These are phyloP conservation scores for Trametes cingulata DNA, from an alignment of 768 basidiomycete species.

Conservation along the genomic window DNA sequence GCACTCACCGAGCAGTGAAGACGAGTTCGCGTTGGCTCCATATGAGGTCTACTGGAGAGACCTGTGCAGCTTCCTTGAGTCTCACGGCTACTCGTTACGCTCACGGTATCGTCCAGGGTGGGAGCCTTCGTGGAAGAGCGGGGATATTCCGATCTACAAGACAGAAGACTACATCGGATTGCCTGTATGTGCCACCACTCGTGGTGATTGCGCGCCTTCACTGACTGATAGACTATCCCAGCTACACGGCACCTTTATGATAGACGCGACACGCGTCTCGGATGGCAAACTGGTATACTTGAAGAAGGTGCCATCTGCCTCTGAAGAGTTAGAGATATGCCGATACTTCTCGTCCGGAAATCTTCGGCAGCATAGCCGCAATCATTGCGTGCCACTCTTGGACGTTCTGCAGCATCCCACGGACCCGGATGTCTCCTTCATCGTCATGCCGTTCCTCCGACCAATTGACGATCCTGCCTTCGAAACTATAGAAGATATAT, in stretches of 20 bases:
- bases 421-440: constrained; percentile 13
- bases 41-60: constrained; percentile 9
- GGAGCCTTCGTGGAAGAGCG: neutral
- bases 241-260: neutral
- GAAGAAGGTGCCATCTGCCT: constrained; percentile 12
- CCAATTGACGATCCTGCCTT: constrained; percentile 26
- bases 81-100: neutral
- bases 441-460: constrained; percentile 28
- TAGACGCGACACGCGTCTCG: constrained; percentile 22
- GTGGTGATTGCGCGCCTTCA: neutral
- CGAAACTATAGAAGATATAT: constrained; percentile 27
- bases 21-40: neutral
- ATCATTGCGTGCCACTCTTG: constrained; percentile 25
- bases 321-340: constrained; percentile 15
- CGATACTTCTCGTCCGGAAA: constrained; percentile 11
- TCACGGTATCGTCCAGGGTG: neutral
- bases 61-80: neutral
- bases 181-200: neutral
- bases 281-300: constrained; percentile 25
- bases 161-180: neutral
- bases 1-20: too few species aligned
- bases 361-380: constrained; percentile 18
- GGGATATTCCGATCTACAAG: neutral
- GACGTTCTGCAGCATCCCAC: constrained; percentile 22
- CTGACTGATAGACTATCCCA: too few species aligned